Evolutionary conservation across 192 early-diverging fungal genomes (phyloP), one percentile per base, ranked within the genome.

Genomic region (Coemansia sp.): DNA sequence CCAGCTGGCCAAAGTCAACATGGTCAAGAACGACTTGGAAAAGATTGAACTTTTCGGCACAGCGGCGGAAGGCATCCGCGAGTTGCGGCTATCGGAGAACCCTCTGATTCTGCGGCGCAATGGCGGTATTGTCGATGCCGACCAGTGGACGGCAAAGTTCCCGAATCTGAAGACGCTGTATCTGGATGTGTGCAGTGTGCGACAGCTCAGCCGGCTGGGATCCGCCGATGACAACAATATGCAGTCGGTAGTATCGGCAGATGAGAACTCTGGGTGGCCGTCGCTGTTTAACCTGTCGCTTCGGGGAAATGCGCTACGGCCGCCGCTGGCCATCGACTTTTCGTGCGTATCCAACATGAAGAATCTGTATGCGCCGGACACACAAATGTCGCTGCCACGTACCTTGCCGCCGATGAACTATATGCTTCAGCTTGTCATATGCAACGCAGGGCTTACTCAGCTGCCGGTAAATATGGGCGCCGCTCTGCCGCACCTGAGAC

Each of bases 341-440:
- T 57, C 43, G 12, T 72, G 69, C 29, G 15, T 81, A 59, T 24
- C 54, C 17, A 65, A 65, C 25, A 45, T 76, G 29, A 71, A 72
- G 41, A 81, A 81, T 73, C 54, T 81, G n/a, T 81, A 81, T 56
- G 58, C 70, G n/a, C 73, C 78, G 3, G 73, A 81, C 32, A 75
- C 72, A 0, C 73, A 63, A 6, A 52, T 76, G 48, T 47, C 56
- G 27, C 67, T 81, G 41, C 78, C 78, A 48, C 73, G 69, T 19
- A 41, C 60, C 32, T 43, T 81, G 19, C 78, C 78, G 29, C 37
- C 27, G 1, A 49, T 81, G 70, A 21, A 22, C 14, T 54, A 72
- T 10, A 49, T 81, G 41, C 56, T 72, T 10, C 78, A 81, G 58
- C 66, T 81, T 3, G 78, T 75, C 7, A 27, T 81, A 29, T 58